Conservation (phyloP, 164 flowering plant species). For the Dillenia suffruticosa region DNA sequence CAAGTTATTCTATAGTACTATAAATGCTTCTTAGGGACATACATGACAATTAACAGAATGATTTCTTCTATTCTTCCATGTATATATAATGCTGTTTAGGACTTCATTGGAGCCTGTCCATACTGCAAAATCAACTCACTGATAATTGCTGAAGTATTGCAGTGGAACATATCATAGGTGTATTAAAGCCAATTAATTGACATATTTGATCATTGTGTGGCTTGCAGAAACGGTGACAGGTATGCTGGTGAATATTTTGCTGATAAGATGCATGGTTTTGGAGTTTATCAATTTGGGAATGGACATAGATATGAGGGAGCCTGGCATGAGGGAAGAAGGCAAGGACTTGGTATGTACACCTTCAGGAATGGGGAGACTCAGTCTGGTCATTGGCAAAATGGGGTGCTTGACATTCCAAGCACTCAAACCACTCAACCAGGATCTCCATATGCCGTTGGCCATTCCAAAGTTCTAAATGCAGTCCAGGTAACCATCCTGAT, state of each 20-base stretch:
- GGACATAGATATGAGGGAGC: conserved; percentile 89
- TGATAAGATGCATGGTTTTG: conserved; percentile 97
- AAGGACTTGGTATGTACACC: conserved; percentile 82
- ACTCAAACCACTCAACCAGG: conserved; percentile 42
- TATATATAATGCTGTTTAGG: no score
- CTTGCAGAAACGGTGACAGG: conserved; percentile 79
- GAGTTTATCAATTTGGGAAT: conserved; percentile 79
- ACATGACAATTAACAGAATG: no score
- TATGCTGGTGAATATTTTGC: conserved; percentile 97
- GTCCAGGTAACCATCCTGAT: conserved; percentile 54
- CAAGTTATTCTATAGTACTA: no score
- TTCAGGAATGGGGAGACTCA: conserved; percentile 80
- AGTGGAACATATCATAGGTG: no score
- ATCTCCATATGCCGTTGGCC: conserved; percentile 53
- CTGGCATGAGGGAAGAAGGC: conserved; percentile 91
- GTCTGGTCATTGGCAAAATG: conserved; percentile 91
- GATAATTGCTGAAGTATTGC: no score
- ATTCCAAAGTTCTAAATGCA: conserved; percentile 61
- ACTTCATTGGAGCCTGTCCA: no score
- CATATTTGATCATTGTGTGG: background rate
- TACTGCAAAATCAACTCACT: no score
- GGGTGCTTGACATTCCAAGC: conserved; percentile 59
- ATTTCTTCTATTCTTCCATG: no score
- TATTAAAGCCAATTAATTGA: no score
- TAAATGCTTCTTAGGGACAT: no score